Base-by-base conservation (phyloP, 495 filamentous ascomycete genomes). In the Lophiostoma macrostomum region DNA sequence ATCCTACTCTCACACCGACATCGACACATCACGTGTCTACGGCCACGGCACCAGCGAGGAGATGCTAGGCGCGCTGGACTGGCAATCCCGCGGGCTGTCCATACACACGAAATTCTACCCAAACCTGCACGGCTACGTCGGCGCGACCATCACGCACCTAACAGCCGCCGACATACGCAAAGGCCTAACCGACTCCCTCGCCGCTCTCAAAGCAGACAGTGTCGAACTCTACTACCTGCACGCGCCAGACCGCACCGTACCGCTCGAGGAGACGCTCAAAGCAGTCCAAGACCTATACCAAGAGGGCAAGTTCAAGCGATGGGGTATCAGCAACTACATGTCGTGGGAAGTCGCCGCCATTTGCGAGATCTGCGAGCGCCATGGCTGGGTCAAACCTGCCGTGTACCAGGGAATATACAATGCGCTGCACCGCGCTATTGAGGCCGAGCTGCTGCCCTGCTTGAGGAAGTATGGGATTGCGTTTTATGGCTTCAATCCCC, bases 141-240 rank as follows among this genome's bases (percentile, higher is more conserved):
- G 50, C 3, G 27, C 19, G 12, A 5, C 27, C 1, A 10, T 20
- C 23, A 53, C 31, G 10, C 31, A 50, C 28, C 85, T 91, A 64
- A 76, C 77, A 41, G 71, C 76, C 2, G 74, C 76, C 10, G 73
- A 74, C 48, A 66, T 94, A 8, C 72, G 74, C 11, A 74, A 81
- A 65, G 76, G 77, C 4, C 67, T 91, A 19, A 77, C 85, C 48
- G 76, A 67, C 8, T 85, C 80, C 18, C 67, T 96, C 45, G 79
- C 74, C 57, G 87, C 90, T 62, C 69, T 96, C 28, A 78, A 79
- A 11, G 83, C 87, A 2, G 79, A 93, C 38, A 76, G 73, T 42
- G 84, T 95, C 0, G 91, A 96, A 64, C 86, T 94, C 39, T 86
- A 87, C 69, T 95, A 95, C 56, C 74, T 95, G 6, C 90, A 96